Evolutionary conservation across 2,329 filamentous ascomycete genomes (phyloP), one percentile per base, ranked within the genome.

Genomic region (Fusarium sp.): DNA sequence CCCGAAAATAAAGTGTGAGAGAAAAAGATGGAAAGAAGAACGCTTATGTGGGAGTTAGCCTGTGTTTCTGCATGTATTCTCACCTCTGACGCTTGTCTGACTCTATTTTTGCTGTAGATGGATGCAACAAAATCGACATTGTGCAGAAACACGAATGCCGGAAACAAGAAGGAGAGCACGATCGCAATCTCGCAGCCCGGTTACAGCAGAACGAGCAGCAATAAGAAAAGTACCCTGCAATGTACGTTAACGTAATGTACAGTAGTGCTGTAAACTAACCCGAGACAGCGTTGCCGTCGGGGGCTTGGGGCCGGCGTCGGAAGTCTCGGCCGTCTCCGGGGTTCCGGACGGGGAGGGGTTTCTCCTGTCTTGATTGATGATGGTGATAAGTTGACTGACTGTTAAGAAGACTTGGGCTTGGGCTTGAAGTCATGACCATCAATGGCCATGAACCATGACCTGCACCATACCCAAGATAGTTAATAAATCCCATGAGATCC

Each of bases 211-310:
- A 47, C 30, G n/a, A 34, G 32, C 48, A 30, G 30, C 32, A 52
- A 40, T n/a, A 37, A 58, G 51, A 52, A 42, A 20, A 25, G 46
- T 37, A 52, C 45, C 46, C 27, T 48, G 45, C 29, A 57, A 60
- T 32, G 52, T 16, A 32, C 52, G 45, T 53, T 41, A 14, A 37
- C 34, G 34, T 37, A 37, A 37, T 37, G 34, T 37, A 37, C 34
- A 37, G 54, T 53, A 65, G 61, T 58, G 61, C 51, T 52, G 45
- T 56, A 61, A 67, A 73, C 63, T 71, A 74, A 71, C 71, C 70
- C 62, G 65, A 73, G 61, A 72, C 68, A 72, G 70, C 49, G 65
- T 70, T 71, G 66, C 68, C 63, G 70, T 71, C 71, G 68, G 68
- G 66, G 60, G 68, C 64, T 71, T 64, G 48, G 57, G 44, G 62